Base-by-base conservation (phyloP, 2,329 filamentous ascomycete species). In the Didymella sp. region DNA sequence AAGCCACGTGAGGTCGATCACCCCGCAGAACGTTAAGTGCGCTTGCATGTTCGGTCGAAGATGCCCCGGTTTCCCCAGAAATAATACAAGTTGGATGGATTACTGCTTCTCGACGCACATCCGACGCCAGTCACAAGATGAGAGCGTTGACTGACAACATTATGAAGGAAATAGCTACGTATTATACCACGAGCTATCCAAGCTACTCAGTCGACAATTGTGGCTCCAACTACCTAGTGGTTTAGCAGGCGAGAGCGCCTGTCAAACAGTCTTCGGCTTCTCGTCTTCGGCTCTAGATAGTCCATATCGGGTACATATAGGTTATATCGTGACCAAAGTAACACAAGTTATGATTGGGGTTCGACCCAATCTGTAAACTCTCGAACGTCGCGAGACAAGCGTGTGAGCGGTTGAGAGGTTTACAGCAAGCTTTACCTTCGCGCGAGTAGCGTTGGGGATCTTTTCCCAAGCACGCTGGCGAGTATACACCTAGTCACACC, bases 1-100 rank as follows among this genome's bases (percentile, higher is more conserved):
- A 56, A 37, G 27, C 11, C 27, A 46, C 35, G 17, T 42, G 28
- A 56, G 43, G 54, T 33, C n/a, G 43, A 57, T 57, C 43, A 52
- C 54, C 54, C 54, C 54, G 49, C 54, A 48, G 40, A 48, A 40
- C 30, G 30, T 30, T 57, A 40, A 8, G 3, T 41, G 21, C 27
- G 13, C 8, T 21, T 31, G 25, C 30, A 21, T 37, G 7, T 44
- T 57, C 54, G 48, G 54, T 52, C 21, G 44, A 12, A 48, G 15
- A 49, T 57, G 15, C 25, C 25, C 54, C 54, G 54, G 38, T 12
- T 42, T 24, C 47, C 47, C 47, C 47, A 44, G 41, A 33, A 31
- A 3, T 22, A 30, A 9, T 30, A 4, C 22, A 21, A 25, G 21
- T 24, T 38, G 49, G 49, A 5, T 38, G 22, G 2, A 22, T 45